phyloP scores from a whole-genome alignment of 768 basidiomycete genomes.

The Calocybe cyanea region DNA sequence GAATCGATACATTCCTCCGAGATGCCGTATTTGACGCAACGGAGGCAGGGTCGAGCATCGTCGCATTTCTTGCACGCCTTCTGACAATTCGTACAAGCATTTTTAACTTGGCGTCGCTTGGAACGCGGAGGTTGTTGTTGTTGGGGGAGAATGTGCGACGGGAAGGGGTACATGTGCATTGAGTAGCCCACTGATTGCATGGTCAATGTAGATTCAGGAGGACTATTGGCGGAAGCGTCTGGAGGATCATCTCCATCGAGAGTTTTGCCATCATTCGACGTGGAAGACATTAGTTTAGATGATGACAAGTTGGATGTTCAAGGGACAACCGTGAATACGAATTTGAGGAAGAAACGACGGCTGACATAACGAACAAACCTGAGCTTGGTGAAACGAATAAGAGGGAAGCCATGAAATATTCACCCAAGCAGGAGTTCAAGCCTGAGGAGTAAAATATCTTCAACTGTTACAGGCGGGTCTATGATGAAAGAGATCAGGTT shows the following conservation, averaged over 20 bases:
- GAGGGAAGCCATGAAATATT: slow-evolving; percentile 8
- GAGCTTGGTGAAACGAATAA: slow-evolving; percentile 13
- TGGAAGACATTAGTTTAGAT: slow-evolving; percentile 26
- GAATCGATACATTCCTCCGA: slow-evolving; percentile 87
- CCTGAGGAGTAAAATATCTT: too few relatives aligned
- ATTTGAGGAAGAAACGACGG: slow-evolving; percentile 11
- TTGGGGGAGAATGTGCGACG: slow-evolving; percentile 39
- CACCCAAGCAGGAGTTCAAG: too few relatives aligned
- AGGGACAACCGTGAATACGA: neutral
- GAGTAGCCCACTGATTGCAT: slow-evolving; percentile 50
- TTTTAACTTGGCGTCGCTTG: slow-evolving; percentile 87
- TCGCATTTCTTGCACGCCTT: slow-evolving; percentile 93
- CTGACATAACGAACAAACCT: slow-evolving; percentile 20
- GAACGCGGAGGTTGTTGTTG: slow-evolving; percentile 53
- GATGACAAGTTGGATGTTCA: neutral
- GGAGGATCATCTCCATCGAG: slow-evolving; percentile 30
- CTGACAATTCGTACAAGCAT: slow-evolving; percentile 87
- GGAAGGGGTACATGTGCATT: slow-evolving; percentile 71
- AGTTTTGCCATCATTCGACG: slow-evolving; percentile 24
- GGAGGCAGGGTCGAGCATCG: slow-evolving; percentile 86
- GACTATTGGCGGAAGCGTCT: slow-evolving; percentile 29
- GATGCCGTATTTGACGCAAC: slow-evolving; percentile 89
- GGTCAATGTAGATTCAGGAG: slow-evolving; percentile 27
- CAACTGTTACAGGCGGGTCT: too few relatives aligned
- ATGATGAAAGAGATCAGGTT: too few relatives aligned